A percentile compares a stretch with the other conserved stretches of the same genome.
These are phyloP conservation scores for Paecilomyces fulvus DNA, from an alignment of 2,329 filamentous ascomycete genomes.

Conservation along the genomic window DNA sequence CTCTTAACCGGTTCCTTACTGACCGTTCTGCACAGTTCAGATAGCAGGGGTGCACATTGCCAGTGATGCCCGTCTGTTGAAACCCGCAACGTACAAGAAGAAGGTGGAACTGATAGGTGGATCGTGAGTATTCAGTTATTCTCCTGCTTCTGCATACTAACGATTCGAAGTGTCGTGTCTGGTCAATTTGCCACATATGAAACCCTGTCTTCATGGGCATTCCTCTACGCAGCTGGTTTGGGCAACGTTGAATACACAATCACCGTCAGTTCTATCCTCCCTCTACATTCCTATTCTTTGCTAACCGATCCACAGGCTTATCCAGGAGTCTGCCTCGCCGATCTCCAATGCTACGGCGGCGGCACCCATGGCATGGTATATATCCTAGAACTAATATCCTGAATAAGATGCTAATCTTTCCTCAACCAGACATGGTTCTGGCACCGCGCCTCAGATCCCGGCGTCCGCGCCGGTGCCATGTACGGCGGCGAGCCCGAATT, in stretches of 20 bases:
- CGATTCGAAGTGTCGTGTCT: slow-evolving; percentile 43
- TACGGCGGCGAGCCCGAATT: slow-evolving; percentile 29
- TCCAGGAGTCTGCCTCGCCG: slow-evolving; percentile 50
- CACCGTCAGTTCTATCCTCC: slow-evolving; percentile 23
- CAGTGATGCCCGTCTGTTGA: slow-evolving; percentile 37
- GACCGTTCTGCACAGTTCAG: slow-evolving; percentile 37
- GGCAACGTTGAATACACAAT: slow-evolving; percentile 52
- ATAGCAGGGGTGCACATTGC: slow-evolving; percentile 45
- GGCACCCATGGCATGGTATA: slow-evolving; percentile 39
- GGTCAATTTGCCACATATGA: slow-evolving; percentile 54
- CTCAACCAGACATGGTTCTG: slow-evolving; percentile 43
- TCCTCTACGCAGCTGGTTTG: slow-evolving; percentile 47
- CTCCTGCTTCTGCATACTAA: slow-evolving; percentile 37
- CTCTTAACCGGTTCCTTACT: slow-evolving; percentile 4
- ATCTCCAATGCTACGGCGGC: slow-evolving; percentile 50
- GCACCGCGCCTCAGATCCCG: slow-evolving; percentile 50
- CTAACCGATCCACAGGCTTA: slow-evolving; percentile 27
- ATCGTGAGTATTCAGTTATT: slow-evolving; percentile 19
- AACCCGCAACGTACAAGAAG: slow-evolving; percentile 26
- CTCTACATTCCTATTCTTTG: background rate
- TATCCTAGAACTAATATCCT: background rate
- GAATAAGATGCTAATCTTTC: slow-evolving; percentile 2
- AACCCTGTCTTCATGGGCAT: slow-evolving; percentile 48
- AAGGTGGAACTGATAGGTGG: slow-evolving; percentile 40
- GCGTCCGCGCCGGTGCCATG: slow-evolving; percentile 36